These are phyloP conservation scores for Sanghuangporus weigelae DNA, from an alignment of 1,284 basidiomycete species.

Conservation along the genomic window DNA sequence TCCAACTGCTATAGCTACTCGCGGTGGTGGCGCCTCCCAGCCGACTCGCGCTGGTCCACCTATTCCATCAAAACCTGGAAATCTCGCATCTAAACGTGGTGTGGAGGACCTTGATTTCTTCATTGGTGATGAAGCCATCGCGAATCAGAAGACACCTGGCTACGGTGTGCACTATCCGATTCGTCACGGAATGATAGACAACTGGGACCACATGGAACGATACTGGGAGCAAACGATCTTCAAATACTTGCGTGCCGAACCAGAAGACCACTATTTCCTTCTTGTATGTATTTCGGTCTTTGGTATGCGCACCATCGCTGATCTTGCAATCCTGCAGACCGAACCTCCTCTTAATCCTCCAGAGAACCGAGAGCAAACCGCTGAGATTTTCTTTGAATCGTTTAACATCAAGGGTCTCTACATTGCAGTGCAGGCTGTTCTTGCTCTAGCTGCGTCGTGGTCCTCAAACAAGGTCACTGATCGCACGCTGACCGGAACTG, in stretches of 20 bases:
- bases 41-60: conserved; percentile 61
- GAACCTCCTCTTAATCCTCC: conserved; percentile 98
- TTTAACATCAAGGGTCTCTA: conserved; percentile 98
- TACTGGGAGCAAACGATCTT: conserved; percentile 99
- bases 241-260: conserved; percentile 98
- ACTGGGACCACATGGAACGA: conserved; percentile 99
- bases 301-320: neutral
- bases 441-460: conserved; percentile 99
- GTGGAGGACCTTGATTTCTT: conserved; percentile 99
- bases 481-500: conserved; percentile 93
- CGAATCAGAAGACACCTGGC: conserved; percentile 85
- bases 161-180: conserved; percentile 98
- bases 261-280: conserved; percentile 98
- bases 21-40: conserved; percentile 56
- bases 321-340: conserved; percentile 51
- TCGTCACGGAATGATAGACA: conserved; percentile 97
- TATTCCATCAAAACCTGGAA: conserved; percentile 81
- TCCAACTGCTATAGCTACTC: conserved; percentile 92
- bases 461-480: conserved; percentile 89
- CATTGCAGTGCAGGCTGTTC: conserved; percentile 97
- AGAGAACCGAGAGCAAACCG: conserved; percentile 98
- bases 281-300: conserved; percentile 48
- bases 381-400: conserved; percentile 99
- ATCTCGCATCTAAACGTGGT: conserved; percentile 94
- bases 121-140: conserved; percentile 97